Base-by-base conservation (phyloP, 1,284 basidiomycete species). In the Tylopilus orsonianus region DNA sequence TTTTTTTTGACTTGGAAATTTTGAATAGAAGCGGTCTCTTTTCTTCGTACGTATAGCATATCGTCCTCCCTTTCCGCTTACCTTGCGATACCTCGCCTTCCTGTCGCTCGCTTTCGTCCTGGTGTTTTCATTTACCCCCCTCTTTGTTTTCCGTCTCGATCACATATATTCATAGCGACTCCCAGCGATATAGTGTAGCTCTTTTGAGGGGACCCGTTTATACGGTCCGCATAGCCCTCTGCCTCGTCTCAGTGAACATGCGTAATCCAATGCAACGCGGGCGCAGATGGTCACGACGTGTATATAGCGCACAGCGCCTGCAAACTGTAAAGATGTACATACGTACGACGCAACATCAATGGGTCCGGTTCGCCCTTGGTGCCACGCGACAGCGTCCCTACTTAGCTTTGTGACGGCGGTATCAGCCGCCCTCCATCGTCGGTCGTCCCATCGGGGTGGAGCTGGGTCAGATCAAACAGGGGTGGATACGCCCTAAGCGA, bases 401-500 rank as follows among this genome's bases (percentile, higher is more conserved):
- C 0, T 26, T 27, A 40, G 10, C n/a, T 18, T 4, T 27, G 9
- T 6, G 40, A 44, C 20, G 54, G 58, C 22, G 59, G 45, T 19
- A 42, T 41, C 44, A 67, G 20, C 48, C 47, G 50, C 16, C 53
- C 64, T 1, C 58, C 65, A 0, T 47, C 58, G 1, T 56, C 56
- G 3, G 43, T 57, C 29, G 62, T 30, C 33, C 65, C 62, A 19
- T 64, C 48, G 5, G 56, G 8, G 2, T 47, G 53, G 0, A 64
- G 41, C 47, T 54, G 54, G 3, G 22, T 33, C 26, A 64, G 22
- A 23, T 64, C 58, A 9, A 64, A 65, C 37, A 68, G 22, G 2
- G 65, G 59, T 1, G 70, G 64, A 8, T 59, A 58, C 20, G 44
- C 20, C 26, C 53, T 56, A n/a, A 76, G 59, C 7, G 65, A 60